phyloP scores from a whole-genome alignment of 2,329 filamentous ascomycete genomes.

The Cryphonectria carpinicola region DNA sequence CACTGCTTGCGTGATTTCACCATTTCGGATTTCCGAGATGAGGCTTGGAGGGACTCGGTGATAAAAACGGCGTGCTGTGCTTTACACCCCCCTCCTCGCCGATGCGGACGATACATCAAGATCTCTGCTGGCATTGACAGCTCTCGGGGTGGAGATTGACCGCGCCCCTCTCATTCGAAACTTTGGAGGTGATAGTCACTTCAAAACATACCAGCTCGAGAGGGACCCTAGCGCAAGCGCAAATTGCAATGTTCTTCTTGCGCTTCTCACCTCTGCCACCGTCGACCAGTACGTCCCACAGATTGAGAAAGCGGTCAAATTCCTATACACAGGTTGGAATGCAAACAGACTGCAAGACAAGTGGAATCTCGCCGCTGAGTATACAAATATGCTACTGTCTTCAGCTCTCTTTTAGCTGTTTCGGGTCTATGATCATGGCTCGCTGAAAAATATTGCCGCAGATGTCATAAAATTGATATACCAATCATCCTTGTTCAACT shows the following conservation, averaged over 20 bases:
- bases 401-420: neutral
- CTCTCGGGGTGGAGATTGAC: neutral
- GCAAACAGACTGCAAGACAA: slow-evolving; percentile 5
- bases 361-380: slow-evolving; percentile 8
- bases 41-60: neutral
- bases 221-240: slow-evolving; percentile 6
- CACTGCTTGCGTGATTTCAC: neutral
- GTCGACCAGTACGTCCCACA: neutral
- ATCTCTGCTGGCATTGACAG: neutral
- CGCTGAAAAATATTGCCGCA: neutral
- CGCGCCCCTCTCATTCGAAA: neutral
- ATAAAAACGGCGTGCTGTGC: neutral
- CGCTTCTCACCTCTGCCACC: neutral
- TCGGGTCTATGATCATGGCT: slow-evolving; percentile 3
- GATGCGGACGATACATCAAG: slow-evolving; percentile 16
- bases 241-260: slow-evolving; percentile 14
- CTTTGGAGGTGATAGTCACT: slow-evolving; percentile 4
- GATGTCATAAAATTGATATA: slow-evolving; percentile 4
- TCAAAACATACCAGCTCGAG: slow-evolving; percentile 12
- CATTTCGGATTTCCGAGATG: neutral
- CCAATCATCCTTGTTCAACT: slow-evolving; percentile 3
- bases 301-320: slow-evolving; percentile 6
- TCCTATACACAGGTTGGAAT: slow-evolving; percentile 1
- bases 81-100: neutral
- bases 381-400: neutral